Evolutionary conservation across 306 rosid species (phyloP), one percentile per base, ranked within the genome.

Genomic region (Vicia faba): DNA sequence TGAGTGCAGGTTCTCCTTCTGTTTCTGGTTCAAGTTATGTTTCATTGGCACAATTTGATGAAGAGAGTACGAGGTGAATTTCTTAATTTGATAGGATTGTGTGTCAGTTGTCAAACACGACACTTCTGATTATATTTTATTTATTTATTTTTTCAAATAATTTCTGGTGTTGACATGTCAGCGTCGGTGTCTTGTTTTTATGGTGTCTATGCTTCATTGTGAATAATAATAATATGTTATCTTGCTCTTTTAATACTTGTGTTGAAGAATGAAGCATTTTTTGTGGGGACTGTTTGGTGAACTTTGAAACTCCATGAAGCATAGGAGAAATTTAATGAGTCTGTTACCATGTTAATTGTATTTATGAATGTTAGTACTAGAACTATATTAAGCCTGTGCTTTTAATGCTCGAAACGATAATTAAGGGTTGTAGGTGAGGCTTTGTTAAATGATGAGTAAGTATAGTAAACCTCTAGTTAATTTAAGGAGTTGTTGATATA

Each of bases 51-150:
- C 87, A 85, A 59, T 63, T 82, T 68, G 83, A 78, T 6, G 91
- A 84, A n/a, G 96, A 81, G 69, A 53, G 75, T 25, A 72, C 85
- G 43, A 79, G 96, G 96, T 92, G 66, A 60, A 23, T 55, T 78
- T 62, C 61, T 20, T 20, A 20, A 20, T 20, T 20, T 20, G 23
- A 20, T 20, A 20, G 23, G 1, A 2, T 20, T 20, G n/a, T n/a
- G n/a, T n/a, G n/a, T n/a, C n/a, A n/a, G n/a, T n/a, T n/a, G n/a
- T n/a, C n/a, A n/a, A n/a, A n/a, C n/a, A n/a, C n/a, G n/a, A n/a
- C n/a, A n/a, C 23, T 20, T 20, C 23, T 20, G 28, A 25, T 25
- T 25, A 25, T 3, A 3, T 2, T 2, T 25, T 1, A 1, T 25
- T 25, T 25, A 2, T 25, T 25, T 3, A 25, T 25, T 25, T 23